Percentiles rank a stretch among this genome's conserved stretches.
phyloP scores from a whole-genome alignment of 768 basidiomycete genomes.

The Serendipita sp. region DNA sequence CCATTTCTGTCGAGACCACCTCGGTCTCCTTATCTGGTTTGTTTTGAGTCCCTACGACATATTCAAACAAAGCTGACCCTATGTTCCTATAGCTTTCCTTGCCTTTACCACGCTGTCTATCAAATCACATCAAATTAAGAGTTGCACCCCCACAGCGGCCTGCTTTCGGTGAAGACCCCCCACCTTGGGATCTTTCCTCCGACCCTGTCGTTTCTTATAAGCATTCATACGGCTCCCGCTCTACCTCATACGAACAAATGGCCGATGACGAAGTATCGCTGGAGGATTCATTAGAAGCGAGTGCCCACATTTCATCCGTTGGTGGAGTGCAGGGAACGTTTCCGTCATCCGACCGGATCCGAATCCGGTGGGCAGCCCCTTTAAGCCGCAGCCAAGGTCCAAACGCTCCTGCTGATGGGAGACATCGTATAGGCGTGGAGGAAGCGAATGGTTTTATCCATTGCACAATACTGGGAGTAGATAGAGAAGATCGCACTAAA shows the following conservation, averaged over 20 bases:
- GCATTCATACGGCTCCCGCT: slow-evolving; percentile 32
- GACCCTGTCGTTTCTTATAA: slow-evolving; percentile 58
- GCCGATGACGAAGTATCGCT: slow-evolving; percentile 49
- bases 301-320: slow-evolving; percentile 27
- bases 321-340: slow-evolving; percentile 68
- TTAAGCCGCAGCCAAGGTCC: slow-evolving; percentile 25
- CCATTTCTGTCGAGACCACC: slow-evolving; percentile 54
- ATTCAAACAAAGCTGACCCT: neutral
- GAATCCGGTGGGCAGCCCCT: slow-evolving; percentile 63
- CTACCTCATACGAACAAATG: slow-evolving; percentile 48
- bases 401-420: slow-evolving; percentile 25
- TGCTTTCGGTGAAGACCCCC: slow-evolving; percentile 47
- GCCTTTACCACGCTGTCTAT: slow-evolving; percentile 60
- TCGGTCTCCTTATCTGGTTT: slow-evolving; percentile 54
- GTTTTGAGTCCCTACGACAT: neutral
- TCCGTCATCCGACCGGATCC: slow-evolving; percentile 50
- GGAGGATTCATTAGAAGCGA: neutral
- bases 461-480: slow-evolving; percentile 38
- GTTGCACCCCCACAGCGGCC: slow-evolving; percentile 44
- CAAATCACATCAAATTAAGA: slow-evolving; percentile 55
- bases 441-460: slow-evolving; percentile 52
- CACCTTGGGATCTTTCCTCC: slow-evolving; percentile 57
- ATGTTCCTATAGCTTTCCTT: slow-evolving; percentile 41
- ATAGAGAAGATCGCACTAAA: slow-evolving; percentile 29
- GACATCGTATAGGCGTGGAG: slow-evolving; percentile 52